Base-by-base conservation (phyloP, 495 filamentous ascomycete genomes). In the Mycothermus thermophilus region DNA sequence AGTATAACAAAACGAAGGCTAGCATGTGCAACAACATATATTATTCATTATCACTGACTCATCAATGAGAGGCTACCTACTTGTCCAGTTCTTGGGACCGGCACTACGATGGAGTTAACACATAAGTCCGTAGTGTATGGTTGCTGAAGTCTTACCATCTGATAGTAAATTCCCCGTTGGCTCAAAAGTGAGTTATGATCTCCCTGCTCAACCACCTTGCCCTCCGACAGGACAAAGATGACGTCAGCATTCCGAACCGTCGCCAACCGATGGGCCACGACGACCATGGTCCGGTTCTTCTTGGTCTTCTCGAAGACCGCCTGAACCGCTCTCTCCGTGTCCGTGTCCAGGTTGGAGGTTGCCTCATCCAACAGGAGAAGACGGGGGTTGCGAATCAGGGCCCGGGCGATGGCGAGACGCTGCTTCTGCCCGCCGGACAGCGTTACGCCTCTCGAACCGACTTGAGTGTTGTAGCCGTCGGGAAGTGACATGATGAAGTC, bases 401-500 rank as follows among this genome's bases (percentile, higher is more conserved):
- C 82, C 27, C 83, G 58, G 1, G 83, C 80, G 35, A 90, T 80
- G 0, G 79, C 70, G 17, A 90, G 55, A 10, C 83, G 66, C 44
- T 88, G 83, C 45, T 75, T 75, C 51, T 90, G 83, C 0, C 83
- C 83, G 1, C 83, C 83, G 3, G 77, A 83, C 39, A 92, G 66
- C 11, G 71, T 59, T 10, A 72, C 63, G 4, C 80, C 80, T 43
- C 68, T 70, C 2, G 66, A 68, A 2, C 80, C 80, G 12, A 75
- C 72, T 11, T 61, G 54, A 2, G 80, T 83, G 27, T 65, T 60
- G 48, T 76, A 75, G 0, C 75, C 73, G 4, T 73, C 58, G 0
- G 71, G 74, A 5, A 75, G 59, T 0, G 66, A 71, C 14, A 47
- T 55, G 41, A 76, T 66, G 41, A 68, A 71, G 38, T 75, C 66